These are phyloP conservation scores for Crepidotus variabilis DNA, from an alignment of 768 basidiomycete genomes.

Conservation along the genomic window DNA sequence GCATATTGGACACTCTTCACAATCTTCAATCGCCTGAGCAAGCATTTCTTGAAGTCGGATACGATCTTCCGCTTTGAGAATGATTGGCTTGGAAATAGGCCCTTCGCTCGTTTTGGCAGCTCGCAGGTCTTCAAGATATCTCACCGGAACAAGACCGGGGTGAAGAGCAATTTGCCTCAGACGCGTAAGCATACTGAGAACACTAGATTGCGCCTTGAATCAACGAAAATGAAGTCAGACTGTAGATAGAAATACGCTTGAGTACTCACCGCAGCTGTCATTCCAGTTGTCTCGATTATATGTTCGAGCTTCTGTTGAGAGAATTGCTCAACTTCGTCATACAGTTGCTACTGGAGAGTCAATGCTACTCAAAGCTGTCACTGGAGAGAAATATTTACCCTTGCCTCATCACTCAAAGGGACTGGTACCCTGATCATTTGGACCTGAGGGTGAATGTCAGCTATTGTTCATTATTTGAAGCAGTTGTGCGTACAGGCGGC, in stretches of 20 bases:
- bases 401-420: constrained; percentile 56
- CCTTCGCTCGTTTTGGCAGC: constrained; percentile 32
- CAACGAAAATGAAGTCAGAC: constrained; percentile 3
- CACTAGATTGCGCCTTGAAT: constrained; percentile 58
- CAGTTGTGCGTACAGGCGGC: constrained; percentile 49
- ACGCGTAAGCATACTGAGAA: constrained; percentile 81
- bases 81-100: constrained; percentile 20
- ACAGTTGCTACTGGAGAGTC: constrained; percentile 42
- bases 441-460: constrained; percentile 40
- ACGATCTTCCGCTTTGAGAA: constrained; percentile 52
- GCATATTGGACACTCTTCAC: constrained; percentile 80
- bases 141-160: constrained; percentile 66
- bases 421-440: constrained; percentile 77
- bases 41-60: constrained; percentile 53
- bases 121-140: constrained; percentile 66
- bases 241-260: neutral
- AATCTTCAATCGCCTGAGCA: constrained; percentile 70
- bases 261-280: constrained; percentile 37
- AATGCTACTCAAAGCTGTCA: neutral
- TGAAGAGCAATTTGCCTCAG: constrained; percentile 81
- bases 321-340: constrained; percentile 63
- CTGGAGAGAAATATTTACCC: no score
- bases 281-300: constrained; percentile 39
- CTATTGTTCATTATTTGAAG: neutral
- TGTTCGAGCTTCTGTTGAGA: constrained; percentile 62